Evolutionary conservation across 805 yeast species (phyloP).

Genomic region (Sugiyamaella smithiae): DNA sequence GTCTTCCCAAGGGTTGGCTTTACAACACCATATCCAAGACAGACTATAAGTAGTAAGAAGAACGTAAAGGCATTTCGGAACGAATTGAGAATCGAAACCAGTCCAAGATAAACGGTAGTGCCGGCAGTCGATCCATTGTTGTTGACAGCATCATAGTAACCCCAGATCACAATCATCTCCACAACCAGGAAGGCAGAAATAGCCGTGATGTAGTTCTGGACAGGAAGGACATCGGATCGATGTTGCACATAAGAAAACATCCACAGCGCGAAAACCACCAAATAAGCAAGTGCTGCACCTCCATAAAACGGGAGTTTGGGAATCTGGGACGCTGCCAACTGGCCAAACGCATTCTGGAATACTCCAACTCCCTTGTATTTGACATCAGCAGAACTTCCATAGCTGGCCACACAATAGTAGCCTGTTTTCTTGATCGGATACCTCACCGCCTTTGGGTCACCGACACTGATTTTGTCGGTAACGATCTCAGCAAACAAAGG

Average conservation of each 20-base stretch:
- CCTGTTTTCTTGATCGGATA: conserved; percentile 77
- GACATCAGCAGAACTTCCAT: conserved; percentile 33
- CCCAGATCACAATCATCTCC: conserved; percentile 87
- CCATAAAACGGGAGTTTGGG: conserved; percentile 92
- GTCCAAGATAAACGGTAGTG: conserved; percentile 69
- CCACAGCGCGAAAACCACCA: conserved; percentile 76
- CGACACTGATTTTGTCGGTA: conserved; percentile 51
- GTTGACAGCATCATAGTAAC: conserved; percentile 82
- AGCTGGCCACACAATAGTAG: conserved; percentile 85
- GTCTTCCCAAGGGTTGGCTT: conserved; percentile 76
- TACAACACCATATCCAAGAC: conserved; percentile 94
- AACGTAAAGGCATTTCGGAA: conserved; percentile 83
- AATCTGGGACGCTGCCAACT: conserved; percentile 82
- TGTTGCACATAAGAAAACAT: conserved; percentile 82
- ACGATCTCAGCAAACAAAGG: conserved; percentile 49
- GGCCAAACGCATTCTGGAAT: conserved; percentile 90
- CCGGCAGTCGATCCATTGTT: conserved; percentile 50
- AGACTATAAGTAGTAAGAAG: conserved; percentile 78
- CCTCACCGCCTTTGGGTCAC: conserved; percentile 58
- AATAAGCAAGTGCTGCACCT: conserved; percentile 76
- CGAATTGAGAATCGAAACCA: conserved; percentile 76
- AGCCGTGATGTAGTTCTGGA: conserved; percentile 86
- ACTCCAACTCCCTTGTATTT: conserved; percentile 65
- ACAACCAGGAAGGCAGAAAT: conserved; percentile 77
- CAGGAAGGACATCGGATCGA: conserved; percentile 80